Conservation (phyloP, 23 red algal genomes). For the Porphyridium purpureum region DNA sequence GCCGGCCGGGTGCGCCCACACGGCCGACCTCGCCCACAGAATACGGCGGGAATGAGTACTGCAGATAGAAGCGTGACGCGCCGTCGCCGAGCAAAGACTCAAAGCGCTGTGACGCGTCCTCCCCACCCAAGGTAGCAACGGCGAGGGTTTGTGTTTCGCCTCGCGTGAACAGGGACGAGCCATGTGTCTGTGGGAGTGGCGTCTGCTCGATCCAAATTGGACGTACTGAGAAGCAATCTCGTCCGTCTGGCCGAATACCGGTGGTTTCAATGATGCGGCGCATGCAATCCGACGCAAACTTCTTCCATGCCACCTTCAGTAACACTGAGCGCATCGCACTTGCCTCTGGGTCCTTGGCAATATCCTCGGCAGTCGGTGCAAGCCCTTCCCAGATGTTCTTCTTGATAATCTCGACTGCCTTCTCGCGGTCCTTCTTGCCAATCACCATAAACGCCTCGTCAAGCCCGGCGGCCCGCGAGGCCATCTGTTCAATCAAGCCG, state of each 20-base stretch:
- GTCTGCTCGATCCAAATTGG: slow-evolving; percentile 61
- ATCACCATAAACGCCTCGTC: slow-evolving; percentile 25
- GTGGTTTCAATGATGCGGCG: slow-evolving; percentile 34
- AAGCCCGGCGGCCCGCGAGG: slow-evolving; percentile 8
- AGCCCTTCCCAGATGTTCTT: slow-evolving; percentile 19
- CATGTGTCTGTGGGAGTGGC: slow-evolving; percentile 52
- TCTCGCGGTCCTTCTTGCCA: slow-evolving; percentile 56
- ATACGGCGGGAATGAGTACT: slow-evolving; percentile 86
- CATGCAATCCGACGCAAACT: slow-evolving; percentile 43
- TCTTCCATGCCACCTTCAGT: slow-evolving; percentile 50
- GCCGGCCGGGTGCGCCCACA: slow-evolving; percentile 59
- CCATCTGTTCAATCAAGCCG: slow-evolving; percentile 10
- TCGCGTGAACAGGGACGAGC: slow-evolving; percentile 80
- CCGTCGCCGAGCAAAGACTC: slow-evolving; percentile 74
- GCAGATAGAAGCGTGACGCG: slow-evolving; percentile 68
- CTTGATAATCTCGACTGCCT: slow-evolving; percentile 15
- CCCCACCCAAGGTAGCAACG: slow-evolving; percentile 76
- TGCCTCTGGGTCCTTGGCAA: slow-evolving; percentile 14
- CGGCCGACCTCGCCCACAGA: slow-evolving; percentile 67
- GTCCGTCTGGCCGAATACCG: slow-evolving; percentile 48
- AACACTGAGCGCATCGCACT: slow-evolving; percentile 9
- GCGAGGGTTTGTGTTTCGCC: slow-evolving; percentile 86
- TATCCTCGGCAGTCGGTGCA: slow-evolving; percentile 1
- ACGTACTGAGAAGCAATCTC: slow-evolving; percentile 31
- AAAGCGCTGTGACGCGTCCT: slow-evolving; percentile 53